Conservation (phyloP, 2,329 filamentous ascomycete genomes). For the Diaporthe caulivora region DNA sequence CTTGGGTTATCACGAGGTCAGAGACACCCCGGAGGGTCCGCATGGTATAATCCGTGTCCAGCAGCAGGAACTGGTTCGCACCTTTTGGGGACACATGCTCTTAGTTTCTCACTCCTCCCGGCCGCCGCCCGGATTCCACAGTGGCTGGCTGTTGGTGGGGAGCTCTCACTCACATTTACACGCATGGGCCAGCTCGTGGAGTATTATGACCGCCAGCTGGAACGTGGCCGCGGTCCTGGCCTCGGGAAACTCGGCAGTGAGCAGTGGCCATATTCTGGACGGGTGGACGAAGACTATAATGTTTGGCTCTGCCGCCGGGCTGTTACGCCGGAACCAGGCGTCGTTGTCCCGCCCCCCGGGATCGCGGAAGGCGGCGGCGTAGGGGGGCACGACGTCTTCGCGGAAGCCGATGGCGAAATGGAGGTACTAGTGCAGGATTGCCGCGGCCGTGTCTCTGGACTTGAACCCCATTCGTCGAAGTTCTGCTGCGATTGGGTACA, state of each 20-base stretch:
- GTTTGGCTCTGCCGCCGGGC: no score
- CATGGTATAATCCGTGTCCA: background rate
- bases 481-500: background rate
- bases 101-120: background rate
- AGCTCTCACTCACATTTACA: background rate
- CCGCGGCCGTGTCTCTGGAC: background rate
- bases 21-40: background rate
- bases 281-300: background rate
- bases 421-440: background rate
- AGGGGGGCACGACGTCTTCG: no score
- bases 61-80: background rate
- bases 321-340: no score
- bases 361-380: no score
- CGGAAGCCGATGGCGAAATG: background rate
- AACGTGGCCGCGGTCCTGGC: background rate
- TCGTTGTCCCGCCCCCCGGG: no score
- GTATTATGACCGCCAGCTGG: background rate
- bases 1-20: background rate
- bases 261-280: background rate
- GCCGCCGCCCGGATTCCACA: background rate
- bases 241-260: background rate
- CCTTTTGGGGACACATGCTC: background rate
- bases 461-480: background rate
- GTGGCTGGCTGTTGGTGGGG: background rate
- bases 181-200: constrained; percentile 5